Evolutionary conservation across 1,139 yeast genomes (phyloP).

Genomic region (Candida sanyaensis): DNA sequence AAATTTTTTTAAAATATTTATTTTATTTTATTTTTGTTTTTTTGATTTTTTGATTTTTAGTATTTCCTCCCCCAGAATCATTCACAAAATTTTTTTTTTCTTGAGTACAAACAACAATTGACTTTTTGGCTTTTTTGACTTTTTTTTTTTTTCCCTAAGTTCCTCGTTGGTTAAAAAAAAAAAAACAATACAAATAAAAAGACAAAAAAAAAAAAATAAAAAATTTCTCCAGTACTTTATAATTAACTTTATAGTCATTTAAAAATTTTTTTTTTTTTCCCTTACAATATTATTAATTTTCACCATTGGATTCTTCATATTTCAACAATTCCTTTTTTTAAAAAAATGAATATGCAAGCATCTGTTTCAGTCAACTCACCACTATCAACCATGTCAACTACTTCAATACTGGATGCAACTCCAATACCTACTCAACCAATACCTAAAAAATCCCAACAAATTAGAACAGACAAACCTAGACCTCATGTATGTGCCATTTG

Average conservation of each 20-base stretch:
- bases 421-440: conserved; percentile 56
- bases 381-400: conserved; percentile 7
- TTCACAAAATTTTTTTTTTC: too few relatives aligned
- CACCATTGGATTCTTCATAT: background rate
- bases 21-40: too few relatives aligned
- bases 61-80: background rate
- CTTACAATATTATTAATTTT: too few relatives aligned
- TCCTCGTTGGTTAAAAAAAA: conserved; percentile 1
- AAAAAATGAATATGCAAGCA: conserved; percentile 11
- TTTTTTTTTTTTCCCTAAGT: background rate
- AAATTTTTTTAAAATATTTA: background rate
- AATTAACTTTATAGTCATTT: too few relatives aligned
- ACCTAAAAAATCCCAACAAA: conserved; percentile 81
- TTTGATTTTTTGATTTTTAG: background rate
- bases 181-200: too few relatives aligned
- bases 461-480: conserved; percentile 87
- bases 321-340: background rate
- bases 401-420: conserved; percentile 3
- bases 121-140: background rate
- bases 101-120: background rate
- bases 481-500: conserved; percentile 92
- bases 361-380: conserved; percentile 11
- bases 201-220: background rate
- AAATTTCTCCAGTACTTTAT: background rate
- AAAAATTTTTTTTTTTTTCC: too few relatives aligned